Evolutionary conservation across 108 stramenopile genomes (phyloP), one percentile per base, ranked within the genome.

Genomic region (Fistulifera pelliculosa): DNA sequence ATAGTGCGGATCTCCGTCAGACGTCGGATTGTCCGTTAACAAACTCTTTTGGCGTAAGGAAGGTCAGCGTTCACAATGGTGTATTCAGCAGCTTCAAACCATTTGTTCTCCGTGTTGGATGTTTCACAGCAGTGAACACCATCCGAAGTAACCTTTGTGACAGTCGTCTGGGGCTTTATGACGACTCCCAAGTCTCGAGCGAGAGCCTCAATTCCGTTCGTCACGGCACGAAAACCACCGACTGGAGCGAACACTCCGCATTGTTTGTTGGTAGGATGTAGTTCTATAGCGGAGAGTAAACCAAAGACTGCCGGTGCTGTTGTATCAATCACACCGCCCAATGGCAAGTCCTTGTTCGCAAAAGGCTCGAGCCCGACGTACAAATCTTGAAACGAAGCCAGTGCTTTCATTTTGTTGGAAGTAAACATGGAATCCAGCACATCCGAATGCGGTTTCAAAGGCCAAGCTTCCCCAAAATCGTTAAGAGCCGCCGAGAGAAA

Each of bases 281-380:
- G 59, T 68, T 95, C 94, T 35, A 95, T 79, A 2, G 92, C 94
- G 27, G 91, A 82, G 22, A 95, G 65, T 27, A 95, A 65, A 0
- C 87, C 87, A 73, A 95, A 95, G 17, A 95, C 91, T 13, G 91
- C 94, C 12, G 94, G 91, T 27, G 94, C 94, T 14, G 83, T 85
- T 52, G 87, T 81, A 16, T 64, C 45, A 1, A 83, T 38, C 0
- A 85, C 77, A 0, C 87, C 87, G 49, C 83, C 87, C 10, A 67
- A 73, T 0, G 76, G 16, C 31, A 59, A 51, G 1, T 64, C 19
- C 1, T 61, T 16, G 56, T 86, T 84, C 4, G 26, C 52, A 51
- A 81, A 88, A 21, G 94, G 92, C 55, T 87, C 81, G 16, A 95
- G 60, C 1, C 88, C 94, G 2, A 94, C 94, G 61, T 95, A 95